Base-by-base conservation (phyloP, 257 asterid species). In the Gardenia jasminoides region DNA sequence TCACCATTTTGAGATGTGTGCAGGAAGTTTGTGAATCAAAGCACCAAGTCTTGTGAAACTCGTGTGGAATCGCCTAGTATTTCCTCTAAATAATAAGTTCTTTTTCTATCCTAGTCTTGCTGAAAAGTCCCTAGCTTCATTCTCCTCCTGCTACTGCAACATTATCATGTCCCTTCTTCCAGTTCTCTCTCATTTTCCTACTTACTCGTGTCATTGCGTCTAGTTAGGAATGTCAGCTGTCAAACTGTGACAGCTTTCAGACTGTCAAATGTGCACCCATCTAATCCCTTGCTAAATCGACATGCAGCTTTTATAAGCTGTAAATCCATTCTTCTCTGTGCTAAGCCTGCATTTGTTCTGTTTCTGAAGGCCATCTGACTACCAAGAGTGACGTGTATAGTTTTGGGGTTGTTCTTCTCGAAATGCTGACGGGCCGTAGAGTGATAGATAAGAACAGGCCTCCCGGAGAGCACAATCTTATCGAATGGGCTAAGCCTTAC, bases 361-460 rank as follows among this genome's bases (percentile, higher is more conserved):
- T 59, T 79, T 50, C 15, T 79, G 84, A 75, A 87, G 90, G 90
- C 19, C 90, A 84, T 64, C 70, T 87, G 79, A 84, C 90, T 26
- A 31, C 87, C n/a, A 82, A 81, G 65, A 87, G 90, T 67, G 90
- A 87, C 8, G 78, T 87, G 46, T 87, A 84, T 67, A 84, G 90
- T 82, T 87, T 84, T 0, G 90, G 90, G 64, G 90, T 87, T 17
- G 90, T 87, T 65, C 90, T 87, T 31, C 84, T 87, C 0, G 90
- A 87, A 81, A 84, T 87, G 87, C 72, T 87, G 73, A 80, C 87
- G 22, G 90, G 90, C 0, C 86, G 90, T 48, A 80, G 88, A 43
- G 90, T 80, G 4, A 3, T 87, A 52, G 90, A 87, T 71, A 84
- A 80, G 81, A 87, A 82, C 77, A 82, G 90, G 9, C 88, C 90